Conservation (phyloP, 2,329 filamentous ascomycete species). For the Apiospora aurea region DNA sequence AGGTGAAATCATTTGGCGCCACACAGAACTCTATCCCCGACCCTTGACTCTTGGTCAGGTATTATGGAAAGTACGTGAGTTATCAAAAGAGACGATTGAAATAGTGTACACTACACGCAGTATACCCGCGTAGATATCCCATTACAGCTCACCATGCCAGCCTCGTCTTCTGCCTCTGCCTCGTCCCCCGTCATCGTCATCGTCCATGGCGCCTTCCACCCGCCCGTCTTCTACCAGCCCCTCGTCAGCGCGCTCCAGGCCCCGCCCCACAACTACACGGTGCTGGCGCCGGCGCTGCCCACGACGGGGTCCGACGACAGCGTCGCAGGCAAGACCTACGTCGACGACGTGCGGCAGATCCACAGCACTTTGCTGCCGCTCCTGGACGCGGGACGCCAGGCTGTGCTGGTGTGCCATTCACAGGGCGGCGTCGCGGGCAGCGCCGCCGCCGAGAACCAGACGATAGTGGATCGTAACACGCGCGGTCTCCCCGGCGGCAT, state of each 20-base stretch:
- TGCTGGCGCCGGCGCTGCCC: slow-evolving; percentile 28
- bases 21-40: not conserved
- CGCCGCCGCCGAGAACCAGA: slow-evolving; percentile 36
- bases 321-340: slow-evolving; percentile 35
- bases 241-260: slow-evolving; percentile 34
- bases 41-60: not conserved
- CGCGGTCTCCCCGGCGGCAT: slow-evolving; percentile 40
- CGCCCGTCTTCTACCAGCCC: slow-evolving; percentile 33
- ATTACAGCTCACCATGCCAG: not conserved
- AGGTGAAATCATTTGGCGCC: not conserved
- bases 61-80: no score
- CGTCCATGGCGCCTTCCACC: slow-evolving; percentile 33
- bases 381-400: slow-evolving; percentile 35
- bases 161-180: not conserved
- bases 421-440: slow-evolving; percentile 42
- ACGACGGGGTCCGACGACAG: slow-evolving; percentile 34
- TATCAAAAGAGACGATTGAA: no score
- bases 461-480: slow-evolving; percentile 36
- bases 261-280: slow-evolving; percentile 29
- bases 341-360: slow-evolving; percentile 35
- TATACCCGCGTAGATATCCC: not conserved
- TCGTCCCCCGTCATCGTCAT: slow-evolving; percentile 33
- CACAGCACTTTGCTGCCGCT: slow-evolving; percentile 32
- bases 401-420: slow-evolving; percentile 37
- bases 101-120: no score